Evolutionary conservation across 805 yeast species (phyloP), one percentile per base, ranked within the genome.

Genomic region (Brettanomyces naardenensis): DNA sequence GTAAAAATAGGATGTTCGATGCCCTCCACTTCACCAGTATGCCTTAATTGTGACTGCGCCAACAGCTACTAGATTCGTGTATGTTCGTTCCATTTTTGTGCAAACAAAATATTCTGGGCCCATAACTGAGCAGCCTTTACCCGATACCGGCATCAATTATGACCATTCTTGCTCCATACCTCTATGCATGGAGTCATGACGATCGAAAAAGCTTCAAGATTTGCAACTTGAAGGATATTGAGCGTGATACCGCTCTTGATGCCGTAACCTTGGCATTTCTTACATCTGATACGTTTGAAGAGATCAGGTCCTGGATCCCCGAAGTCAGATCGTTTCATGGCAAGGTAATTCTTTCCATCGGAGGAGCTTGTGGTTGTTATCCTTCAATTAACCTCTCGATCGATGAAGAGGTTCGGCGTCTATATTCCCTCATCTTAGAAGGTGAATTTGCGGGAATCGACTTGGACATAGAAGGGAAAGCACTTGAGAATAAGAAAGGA

Each of bases 331-430:
- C 28, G 11, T 45, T 45, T 29, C 29, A 39, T 4, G 54, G 52
- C 1, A 14, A 41, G 5, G 52, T 58, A n/a, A 51, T 45, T 14
- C 36, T 58, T 6, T 57, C 62, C 1, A 47, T 58, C 23, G 63
- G 62, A 6, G 63, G 63, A 6, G 61, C 61, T 9, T 27, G 33
- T 11, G 59, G 61, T 2, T 42, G 42, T 6, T 56, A 54, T 33
- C 59, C 59, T 9, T 38, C 46, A 4, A 26, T 38, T 1, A 19
- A 25, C 6, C 35, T 25, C 3, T 19, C 45, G 1, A 32, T 38
- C 19, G 44, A 42, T 6, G 40, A 43, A 17, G 55, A 56, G 36
- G 42, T 33, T 17, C 23, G 31, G 2, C 39, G 36, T 23, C 39
- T 54, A 13, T 14, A 38, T n/a, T 23, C 31, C 1, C 33, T 58